These are phyloP conservation scores for Albizia julibrissin DNA, from an alignment of 306 rosid genomes.

Conservation along the genomic window DNA sequence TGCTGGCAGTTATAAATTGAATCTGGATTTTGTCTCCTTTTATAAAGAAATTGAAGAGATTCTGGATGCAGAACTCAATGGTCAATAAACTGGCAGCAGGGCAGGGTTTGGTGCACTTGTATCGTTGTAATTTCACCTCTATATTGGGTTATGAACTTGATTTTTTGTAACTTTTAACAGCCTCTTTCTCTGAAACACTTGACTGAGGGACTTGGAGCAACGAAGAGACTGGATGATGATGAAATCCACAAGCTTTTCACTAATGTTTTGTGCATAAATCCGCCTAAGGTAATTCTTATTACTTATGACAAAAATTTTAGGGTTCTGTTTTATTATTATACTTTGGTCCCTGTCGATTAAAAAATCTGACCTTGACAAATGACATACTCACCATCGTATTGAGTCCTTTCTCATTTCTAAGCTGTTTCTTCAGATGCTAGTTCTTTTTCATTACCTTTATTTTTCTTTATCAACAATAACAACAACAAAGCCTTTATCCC, in stretches of 20 bases:
- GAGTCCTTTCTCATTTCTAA: background rate
- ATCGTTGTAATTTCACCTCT: constrained; percentile 11
- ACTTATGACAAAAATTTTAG: background rate
- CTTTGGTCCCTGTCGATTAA: constrained; percentile 15
- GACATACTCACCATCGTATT: background rate
- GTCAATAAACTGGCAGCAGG: constrained; percentile 13
- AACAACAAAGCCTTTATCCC: too few relatives aligned
- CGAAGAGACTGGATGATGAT: constrained; percentile 67
- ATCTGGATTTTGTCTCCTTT: background rate
- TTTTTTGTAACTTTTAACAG: constrained; percentile 43
- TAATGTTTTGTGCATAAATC: constrained; percentile 69
- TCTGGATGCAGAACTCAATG: constrained; percentile 16
- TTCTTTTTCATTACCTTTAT: background rate
- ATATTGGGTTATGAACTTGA: constrained; percentile 19
- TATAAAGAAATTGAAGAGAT: constrained; percentile 14
- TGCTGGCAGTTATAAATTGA: constrained; percentile 18
- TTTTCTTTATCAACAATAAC: too few relatives aligned
- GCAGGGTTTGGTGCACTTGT: constrained; percentile 10
- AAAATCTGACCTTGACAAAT: background rate
- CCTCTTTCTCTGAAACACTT: constrained; percentile 85
- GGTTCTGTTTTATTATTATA: background rate
- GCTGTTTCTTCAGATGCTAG: background rate
- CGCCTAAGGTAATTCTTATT: constrained; percentile 70
- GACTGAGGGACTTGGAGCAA: constrained; percentile 74
- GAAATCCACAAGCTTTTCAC: constrained; percentile 82